Conservation (phyloP, 2,329 filamentous ascomycete species). For the Trichoderma arundinaceum region DNA sequence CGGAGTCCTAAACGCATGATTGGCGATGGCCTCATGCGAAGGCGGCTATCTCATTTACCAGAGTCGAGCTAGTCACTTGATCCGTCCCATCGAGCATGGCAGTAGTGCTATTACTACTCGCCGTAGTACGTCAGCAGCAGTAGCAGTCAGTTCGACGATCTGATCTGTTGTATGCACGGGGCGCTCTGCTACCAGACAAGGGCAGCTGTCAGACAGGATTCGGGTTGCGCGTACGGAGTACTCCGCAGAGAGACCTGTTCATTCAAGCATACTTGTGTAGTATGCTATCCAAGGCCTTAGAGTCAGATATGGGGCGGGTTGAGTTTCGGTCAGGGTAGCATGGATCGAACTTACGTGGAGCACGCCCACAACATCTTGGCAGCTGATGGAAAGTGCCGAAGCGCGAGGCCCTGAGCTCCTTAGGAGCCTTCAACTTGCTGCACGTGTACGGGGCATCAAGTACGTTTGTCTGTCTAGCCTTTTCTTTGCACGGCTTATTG, state of each 20-base stretch:
- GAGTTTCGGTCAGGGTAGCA: background rate
- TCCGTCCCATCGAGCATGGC: slow-evolving; percentile 3
- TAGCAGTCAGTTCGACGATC: background rate
- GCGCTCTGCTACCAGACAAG: slow-evolving; percentile 1
- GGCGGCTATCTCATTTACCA: slow-evolving; percentile 3
- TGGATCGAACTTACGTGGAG: background rate
- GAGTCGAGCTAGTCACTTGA: slow-evolving; percentile 20
- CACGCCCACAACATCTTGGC: background rate
- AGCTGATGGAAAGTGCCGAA: background rate
- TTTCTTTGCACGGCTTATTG: background rate
- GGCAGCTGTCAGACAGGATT: slow-evolving; percentile 7
- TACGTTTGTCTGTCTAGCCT: background rate
- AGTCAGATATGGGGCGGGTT: background rate
- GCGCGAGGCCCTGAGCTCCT: background rate
- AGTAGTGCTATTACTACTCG: background rate
- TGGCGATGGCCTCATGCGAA: slow-evolving; percentile 4
- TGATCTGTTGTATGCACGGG: background rate
- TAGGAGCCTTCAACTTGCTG: background rate
- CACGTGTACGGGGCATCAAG: background rate
- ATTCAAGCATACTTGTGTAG: too few species aligned
- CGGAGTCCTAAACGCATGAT: background rate
- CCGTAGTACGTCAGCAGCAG: background rate
- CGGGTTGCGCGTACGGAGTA: background rate
- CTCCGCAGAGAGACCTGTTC: background rate
- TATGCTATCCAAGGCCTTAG: background rate